Evolutionary conservation across 768 basidiomycete genomes (phyloP), one percentile per base, ranked within the genome.

Genomic region (Tylopilus balloui): DNA sequence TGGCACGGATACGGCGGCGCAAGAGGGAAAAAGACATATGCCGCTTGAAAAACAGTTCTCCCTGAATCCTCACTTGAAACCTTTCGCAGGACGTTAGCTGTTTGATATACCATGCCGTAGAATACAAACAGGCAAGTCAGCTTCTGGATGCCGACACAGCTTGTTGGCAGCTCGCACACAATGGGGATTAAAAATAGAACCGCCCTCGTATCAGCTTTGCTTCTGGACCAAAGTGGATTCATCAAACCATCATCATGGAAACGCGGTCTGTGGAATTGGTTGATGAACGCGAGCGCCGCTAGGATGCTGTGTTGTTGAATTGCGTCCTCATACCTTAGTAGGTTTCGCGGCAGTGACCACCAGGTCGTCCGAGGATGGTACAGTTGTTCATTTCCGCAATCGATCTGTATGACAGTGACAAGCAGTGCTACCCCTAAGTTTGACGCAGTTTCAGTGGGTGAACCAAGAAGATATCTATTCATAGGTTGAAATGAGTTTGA

Each of bases 41-140:
- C 24, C 15, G 6, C 25, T 31, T 14, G 4, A 29, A 27, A 14
- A 23, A 23, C 23, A 8, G 35, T 19, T 31, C 21, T 11, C 17
- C 6, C 9, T 10, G 9, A n/a, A 27, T 14, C 19, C 19, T 13
- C 20, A 6, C 34, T 44, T 42, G 29, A 56, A 54, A 56, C 53
- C 32, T 25, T 39, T 50, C 54, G 54, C 42, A 47, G 42, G 37
- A 45, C 14, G 25, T 25, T 14, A 38, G 20, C 3, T 28, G 10
- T 1, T 34, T n/a, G 27, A 31, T 21, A 24, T 29, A 12, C 27
- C 27, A 2, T 27, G 27, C 27, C 14, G 32, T 34, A 34, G 10
- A 12, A 29, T 17, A 23, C 17, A 11, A 31, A 34, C 37, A 8
- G 21, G 43, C 29, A n/a, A 29, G 10, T 35, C 24, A 31, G 14